These are phyloP conservation scores for Teunomyces tritomae DNA, from an alignment of 805 yeast species.

Conservation along the genomic window DNA sequence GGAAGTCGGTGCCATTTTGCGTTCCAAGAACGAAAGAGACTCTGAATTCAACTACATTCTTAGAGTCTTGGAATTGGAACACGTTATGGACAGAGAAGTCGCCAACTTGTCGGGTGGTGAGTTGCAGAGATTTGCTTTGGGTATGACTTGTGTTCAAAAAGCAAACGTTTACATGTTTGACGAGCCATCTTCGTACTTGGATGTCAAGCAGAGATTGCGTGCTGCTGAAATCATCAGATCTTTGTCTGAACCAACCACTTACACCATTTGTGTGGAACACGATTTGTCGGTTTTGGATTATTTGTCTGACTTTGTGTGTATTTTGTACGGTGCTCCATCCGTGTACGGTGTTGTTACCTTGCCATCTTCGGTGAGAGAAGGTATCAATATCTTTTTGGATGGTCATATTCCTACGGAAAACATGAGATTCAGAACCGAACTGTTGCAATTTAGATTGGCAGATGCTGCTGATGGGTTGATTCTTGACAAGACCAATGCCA, in stretches of 20 bases:
- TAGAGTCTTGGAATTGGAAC: slow-evolving; percentile 68
- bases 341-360: slow-evolving; percentile 98
- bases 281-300: slow-evolving; percentile 97
- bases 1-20: slow-evolving; percentile 81
- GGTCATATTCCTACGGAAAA: slow-evolving; percentile 98
- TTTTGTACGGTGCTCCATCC: slow-evolving; percentile 95
- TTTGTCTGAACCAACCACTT: slow-evolving; percentile 68
- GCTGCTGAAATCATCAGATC: slow-evolving; percentile 95
- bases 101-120: slow-evolving; percentile 96
- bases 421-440: slow-evolving; percentile 93
- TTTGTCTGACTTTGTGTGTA: slow-evolving; percentile 94
- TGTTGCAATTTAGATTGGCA: slow-evolving; percentile 86
- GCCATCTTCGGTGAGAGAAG: slow-evolving; percentile 97
- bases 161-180: slow-evolving; percentile 99
- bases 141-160: slow-evolving; percentile 91
- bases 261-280: slow-evolving; percentile 97
- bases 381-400: slow-evolving; percentile 96
- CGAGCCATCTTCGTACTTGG: slow-evolving; percentile 97
- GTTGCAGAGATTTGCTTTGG: slow-evolving; percentile 96
- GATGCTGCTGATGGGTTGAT: slow-evolving; percentile 82
- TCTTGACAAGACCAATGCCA: slow-evolving; percentile 75
- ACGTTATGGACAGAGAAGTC: slow-evolving; percentile 83
- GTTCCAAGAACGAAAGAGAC: slow-evolving; percentile 71
- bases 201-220: slow-evolving; percentile 97
- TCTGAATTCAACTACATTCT: slow-evolving; percentile 65